These are phyloP conservation scores for Cladosporium colombiae DNA, from an alignment of 2,329 filamentous ascomycete genomes.

Conservation along the genomic window DNA sequence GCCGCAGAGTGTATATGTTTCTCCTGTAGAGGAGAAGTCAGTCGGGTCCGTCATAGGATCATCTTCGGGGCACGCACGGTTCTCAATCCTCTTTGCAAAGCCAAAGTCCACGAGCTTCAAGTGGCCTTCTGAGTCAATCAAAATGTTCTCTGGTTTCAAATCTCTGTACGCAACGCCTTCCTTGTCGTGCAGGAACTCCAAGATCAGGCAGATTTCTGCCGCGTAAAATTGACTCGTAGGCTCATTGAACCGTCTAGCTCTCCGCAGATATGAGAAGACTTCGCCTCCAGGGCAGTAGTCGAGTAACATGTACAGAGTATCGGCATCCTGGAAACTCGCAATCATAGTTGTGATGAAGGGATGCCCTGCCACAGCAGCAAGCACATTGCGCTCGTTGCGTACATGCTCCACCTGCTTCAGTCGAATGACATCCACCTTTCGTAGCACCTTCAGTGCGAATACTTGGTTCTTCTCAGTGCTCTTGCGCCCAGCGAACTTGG, in stretches of 20 bases:
- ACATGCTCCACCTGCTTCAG: constrained; percentile 87
- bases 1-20: constrained; percentile 82
- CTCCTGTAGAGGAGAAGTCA: constrained; percentile 45
- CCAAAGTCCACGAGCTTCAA: constrained; percentile 84
- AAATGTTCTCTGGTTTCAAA: constrained; percentile 79
- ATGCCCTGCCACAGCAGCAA: constrained; percentile 74
- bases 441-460: constrained; percentile 80
- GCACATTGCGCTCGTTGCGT: constrained; percentile 76
- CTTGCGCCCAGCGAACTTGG: constrained; percentile 58
- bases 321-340: constrained; percentile 75
- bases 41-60: constrained; percentile 27
- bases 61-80: constrained; percentile 40
- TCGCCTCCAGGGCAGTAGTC: constrained; percentile 83
- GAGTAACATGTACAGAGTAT: constrained; percentile 79
- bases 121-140: constrained; percentile 75
- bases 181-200: constrained; percentile 78
- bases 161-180: constrained; percentile 81
- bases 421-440: constrained; percentile 68
- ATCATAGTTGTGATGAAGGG: constrained; percentile 81
- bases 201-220: constrained; percentile 78
- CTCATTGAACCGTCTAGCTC: constrained; percentile 77
- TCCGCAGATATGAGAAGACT: constrained; percentile 79
- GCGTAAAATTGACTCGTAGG: constrained; percentile 77
- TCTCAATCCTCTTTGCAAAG: constrained; percentile 76
- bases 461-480: constrained; percentile 63